These are phyloP conservation scores for Trichoderma atroviride DNA, from an alignment of 2,329 filamentous ascomycete genomes.

Conservation along the genomic window DNA sequence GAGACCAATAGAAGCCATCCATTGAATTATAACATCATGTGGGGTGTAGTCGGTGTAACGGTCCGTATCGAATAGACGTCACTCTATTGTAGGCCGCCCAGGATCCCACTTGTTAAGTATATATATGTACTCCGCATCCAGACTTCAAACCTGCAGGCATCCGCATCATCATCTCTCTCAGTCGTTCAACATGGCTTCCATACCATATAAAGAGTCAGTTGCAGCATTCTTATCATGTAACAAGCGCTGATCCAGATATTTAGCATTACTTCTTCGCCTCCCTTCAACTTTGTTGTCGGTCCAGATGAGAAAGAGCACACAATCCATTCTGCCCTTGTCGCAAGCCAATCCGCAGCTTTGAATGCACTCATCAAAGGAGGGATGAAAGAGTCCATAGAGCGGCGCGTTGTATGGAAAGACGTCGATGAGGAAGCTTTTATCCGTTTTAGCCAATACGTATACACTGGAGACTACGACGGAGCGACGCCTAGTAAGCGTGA, in stretches of 20 bases:
- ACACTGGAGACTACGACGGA: neutral
- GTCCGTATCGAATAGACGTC: neutral
- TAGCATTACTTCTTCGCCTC: neutral
- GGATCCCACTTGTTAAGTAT: too few relatives aligned
- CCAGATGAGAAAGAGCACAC: neutral
- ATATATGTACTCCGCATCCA: neutral
- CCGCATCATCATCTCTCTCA: neutral
- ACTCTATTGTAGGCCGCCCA: neutral
- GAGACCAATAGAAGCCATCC: neutral
- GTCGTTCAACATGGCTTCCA: neutral
- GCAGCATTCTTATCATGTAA: neutral
- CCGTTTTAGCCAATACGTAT: conserved; percentile 1
- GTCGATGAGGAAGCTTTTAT: neutral
- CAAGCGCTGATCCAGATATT: neutral
- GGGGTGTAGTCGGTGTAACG: neutral
- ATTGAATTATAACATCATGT: neutral
- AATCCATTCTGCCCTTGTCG: neutral
- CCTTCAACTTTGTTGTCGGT: neutral
- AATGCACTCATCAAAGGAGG: neutral
- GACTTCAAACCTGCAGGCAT: neutral
- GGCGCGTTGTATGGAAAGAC: neutral
- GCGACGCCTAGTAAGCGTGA: neutral
- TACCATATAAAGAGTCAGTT: neutral
- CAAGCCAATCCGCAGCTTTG: neutral
- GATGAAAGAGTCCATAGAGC: neutral